Conservation (phyloP, 768 basidiomycete species). For the Neoboletus brunneissimus region DNA sequence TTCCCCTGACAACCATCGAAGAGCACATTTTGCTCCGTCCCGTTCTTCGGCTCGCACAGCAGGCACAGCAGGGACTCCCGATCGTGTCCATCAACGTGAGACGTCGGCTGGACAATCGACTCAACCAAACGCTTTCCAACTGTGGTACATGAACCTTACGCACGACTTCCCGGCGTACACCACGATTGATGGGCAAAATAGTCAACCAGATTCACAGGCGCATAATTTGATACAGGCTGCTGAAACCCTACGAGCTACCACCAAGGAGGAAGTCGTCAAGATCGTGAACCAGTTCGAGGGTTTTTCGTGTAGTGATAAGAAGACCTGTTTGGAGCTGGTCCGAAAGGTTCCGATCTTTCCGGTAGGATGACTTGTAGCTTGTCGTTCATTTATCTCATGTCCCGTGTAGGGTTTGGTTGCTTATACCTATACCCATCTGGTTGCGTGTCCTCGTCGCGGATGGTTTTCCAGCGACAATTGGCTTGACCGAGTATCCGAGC, state of each 20-base stretch:
- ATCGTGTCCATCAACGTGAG: not conserved
- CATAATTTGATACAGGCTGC: slow-evolving; percentile 3
- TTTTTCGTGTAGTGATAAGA: not conserved
- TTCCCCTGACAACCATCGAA: not conserved
- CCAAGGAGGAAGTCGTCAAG: slow-evolving; percentile 12
- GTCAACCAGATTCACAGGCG: not conserved
- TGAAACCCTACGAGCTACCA: slow-evolving; percentile 9
- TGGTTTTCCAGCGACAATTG: slow-evolving; percentile 10
- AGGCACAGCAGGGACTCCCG: not conserved
- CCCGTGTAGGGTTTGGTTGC: slow-evolving; percentile 25
- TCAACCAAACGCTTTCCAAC: slow-evolving; percentile 14
- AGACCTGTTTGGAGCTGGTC: slow-evolving; percentile 16
- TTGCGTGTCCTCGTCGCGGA: slow-evolving; percentile 12
- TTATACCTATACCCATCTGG: slow-evolving; percentile 28
- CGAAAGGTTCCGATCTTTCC: slow-evolving; percentile 22
- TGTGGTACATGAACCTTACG: slow-evolving; percentile 8
- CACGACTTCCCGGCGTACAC: slow-evolving; percentile 12
- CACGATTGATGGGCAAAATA: slow-evolving; percentile 16
- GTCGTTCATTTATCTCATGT: slow-evolving; percentile 5
- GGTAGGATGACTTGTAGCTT: slow-evolving; percentile 10
- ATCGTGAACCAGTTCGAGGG: slow-evolving; percentile 21
- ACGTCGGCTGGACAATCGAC: not conserved
- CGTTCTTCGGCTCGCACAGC: not conserved
- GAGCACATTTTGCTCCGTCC: not conserved
- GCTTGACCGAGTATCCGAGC: slow-evolving; percentile 1